Evolutionary conservation across 176 grass and related monocot species (phyloP), one percentile per base, ranked within the genome.

Genomic region (Cocos nucifera): DNA sequence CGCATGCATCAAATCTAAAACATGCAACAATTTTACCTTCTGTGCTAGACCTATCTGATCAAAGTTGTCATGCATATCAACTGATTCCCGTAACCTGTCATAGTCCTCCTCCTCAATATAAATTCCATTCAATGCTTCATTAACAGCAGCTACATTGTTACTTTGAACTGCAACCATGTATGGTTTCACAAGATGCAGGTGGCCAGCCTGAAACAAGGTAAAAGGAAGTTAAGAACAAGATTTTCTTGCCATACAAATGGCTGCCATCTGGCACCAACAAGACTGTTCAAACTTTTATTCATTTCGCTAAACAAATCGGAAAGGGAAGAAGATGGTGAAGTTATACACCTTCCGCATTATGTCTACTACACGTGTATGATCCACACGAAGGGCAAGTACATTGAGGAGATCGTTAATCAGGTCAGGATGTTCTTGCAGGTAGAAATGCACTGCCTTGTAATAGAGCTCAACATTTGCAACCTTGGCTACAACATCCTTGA

Each of bases 361-460:
- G 18, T 54, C 52, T 48, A 98, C 88, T 9, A 98, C 93, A 76
- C 87, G 80, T 49, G 84, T 97, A 71, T 97, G 81, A 67, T 97
- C 84, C 59, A 97, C 78, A 71, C 87, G 83, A 64, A 97, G 92
- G 0, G 92, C 92, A 51, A 91, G 87, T 54, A 97, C 84, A 52
- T 97, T 83, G 57, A 97, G 69, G 77, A 96, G 79, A 69, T 97
- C 92, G 75, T 91, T 88, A 57, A 97, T 97, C 50, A 91, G 83
- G 75, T 97, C 92, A 77, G 87, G 92, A 69, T 97, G 92, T 53
- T 97, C 87, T 78, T 90, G 83, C 68, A 97, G 54, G 69, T 97
- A 97, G 84, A 97, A 97, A 75, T 97, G 84, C 51, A 97, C 92
- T 49, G 92, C 87, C 75, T 91, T 88, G 75, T 97, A 97, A 73